phyloP scores from a whole-genome alignment of 2,329 filamentous ascomycete genomes.

The Hypoxylon sp. region DNA sequence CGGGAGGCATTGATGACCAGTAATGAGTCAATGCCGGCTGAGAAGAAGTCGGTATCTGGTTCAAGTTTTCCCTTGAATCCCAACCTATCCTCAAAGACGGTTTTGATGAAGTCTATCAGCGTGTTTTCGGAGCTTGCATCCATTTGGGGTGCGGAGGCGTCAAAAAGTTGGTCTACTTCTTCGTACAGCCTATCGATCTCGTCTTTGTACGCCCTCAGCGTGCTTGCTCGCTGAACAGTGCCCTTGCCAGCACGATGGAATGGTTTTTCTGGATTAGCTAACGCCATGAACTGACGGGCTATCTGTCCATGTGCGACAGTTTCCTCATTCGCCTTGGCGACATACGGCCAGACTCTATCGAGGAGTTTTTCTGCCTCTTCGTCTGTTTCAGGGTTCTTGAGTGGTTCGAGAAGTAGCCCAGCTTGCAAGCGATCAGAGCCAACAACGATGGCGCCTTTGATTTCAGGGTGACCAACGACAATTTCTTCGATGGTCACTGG shows the following conservation, averaged over 20 bases:
- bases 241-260: slow-evolving; percentile 63
- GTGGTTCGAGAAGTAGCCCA: slow-evolving; percentile 64
- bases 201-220: slow-evolving; percentile 59
- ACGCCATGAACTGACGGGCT: slow-evolving; percentile 56
- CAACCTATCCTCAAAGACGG: slow-evolving; percentile 52
- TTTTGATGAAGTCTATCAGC: slow-evolving; percentile 52
- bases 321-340: slow-evolving; percentile 60
- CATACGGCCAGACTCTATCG: slow-evolving; percentile 60
- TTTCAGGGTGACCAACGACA: slow-evolving; percentile 57
- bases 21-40: slow-evolving; percentile 59
- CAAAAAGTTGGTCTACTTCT: slow-evolving; percentile 33
- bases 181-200: slow-evolving; percentile 62
- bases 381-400: slow-evolving; percentile 48
- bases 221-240: slow-evolving; percentile 59
- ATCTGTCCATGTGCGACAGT: slow-evolving; percentile 64
- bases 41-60: slow-evolving; percentile 58
- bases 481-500: slow-evolving; percentile 61
- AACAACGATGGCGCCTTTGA: slow-evolving; percentile 62
- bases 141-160: slow-evolving; percentile 47
- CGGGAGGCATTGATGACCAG: slow-evolving; percentile 58
- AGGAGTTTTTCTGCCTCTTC: slow-evolving; percentile 55
- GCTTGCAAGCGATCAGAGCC: slow-evolving; percentile 64
- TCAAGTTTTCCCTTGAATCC: slow-evolving; percentile 50
- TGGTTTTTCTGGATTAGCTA: slow-evolving; percentile 60
- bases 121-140: slow-evolving; percentile 52